Evolutionary conservation across 306 rosid species (phyloP), one percentile per base, ranked within the genome.

Genomic region (Lathyrus aphaca): DNA sequence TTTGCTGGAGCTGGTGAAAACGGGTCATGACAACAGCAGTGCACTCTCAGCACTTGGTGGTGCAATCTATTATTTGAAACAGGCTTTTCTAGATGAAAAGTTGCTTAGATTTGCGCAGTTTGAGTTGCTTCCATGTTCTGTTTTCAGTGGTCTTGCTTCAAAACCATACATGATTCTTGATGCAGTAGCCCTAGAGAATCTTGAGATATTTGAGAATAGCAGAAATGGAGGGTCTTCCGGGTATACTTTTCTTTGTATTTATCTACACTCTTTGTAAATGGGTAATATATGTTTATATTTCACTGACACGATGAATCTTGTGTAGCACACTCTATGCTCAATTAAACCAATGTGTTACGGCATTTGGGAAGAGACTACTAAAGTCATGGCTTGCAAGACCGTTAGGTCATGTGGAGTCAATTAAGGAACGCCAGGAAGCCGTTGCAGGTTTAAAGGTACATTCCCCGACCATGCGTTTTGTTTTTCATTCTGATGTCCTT

Each of bases 41-140:
- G 99, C 96, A 57, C 92, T 94, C 86, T 89, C 96, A 71, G 99
- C 99, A 65, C 91, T 94, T 66, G 99, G 99, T 10, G 99, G 97
- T 60, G 79, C 84, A 57, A 90, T 94, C 65, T 94, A 81, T 88
- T 94, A 88, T 85, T 85, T 94, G 73, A 94, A 86, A 77, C 99
- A 94, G 86, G 91, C 95, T 79, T 88, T 88, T 72, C 86, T 91
- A 64, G 99, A 94, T 59, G 91, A 88, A 79, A 48, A 86, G 56
- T 59, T 94, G 83, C 92, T 94, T 68, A 85, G 82, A 73, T 94
- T 85, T 88, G 99, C 95, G n/a, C 86, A 80, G 62, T 94, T 87
- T 79, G 97, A 87, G 85, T 74, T 83, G 72, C 92, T 94, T 71
- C 96, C 97, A 43, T 82, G 82, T 72, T 80, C 91, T 84, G 90